A percentile compares a stretch with the other conserved stretches of the same genome.
Evolutionary conservation across 2,329 filamentous ascomycete genomes (phyloP).

Genomic region (Phyllosticta citriasiana): DNA sequence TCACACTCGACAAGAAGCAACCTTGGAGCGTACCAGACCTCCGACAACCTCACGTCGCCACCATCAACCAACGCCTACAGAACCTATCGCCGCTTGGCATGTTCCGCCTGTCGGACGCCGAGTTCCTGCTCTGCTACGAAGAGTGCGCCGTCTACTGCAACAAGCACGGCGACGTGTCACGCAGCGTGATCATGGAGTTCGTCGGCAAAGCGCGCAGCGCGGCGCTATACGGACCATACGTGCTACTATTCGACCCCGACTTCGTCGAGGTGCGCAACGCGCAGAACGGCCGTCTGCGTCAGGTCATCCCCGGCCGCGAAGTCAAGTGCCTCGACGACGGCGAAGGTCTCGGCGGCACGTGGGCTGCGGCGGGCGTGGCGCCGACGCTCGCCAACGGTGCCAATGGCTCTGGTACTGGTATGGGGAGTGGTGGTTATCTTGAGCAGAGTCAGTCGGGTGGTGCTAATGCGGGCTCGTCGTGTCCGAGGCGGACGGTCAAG

Average conservation of each 20-base stretch:
- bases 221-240: conserved; percentile 82
- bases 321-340: conserved; percentile 78
- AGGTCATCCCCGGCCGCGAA: conserved; percentile 87
- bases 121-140: conserved; percentile 89
- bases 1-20: conserved; percentile 95
- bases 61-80: conserved; percentile 74
- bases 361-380: conserved; percentile 36
- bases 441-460: conserved; percentile 38
- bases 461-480: conserved; percentile 20
- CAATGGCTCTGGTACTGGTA: conserved; percentile 15
- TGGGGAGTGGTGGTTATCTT: background rate
- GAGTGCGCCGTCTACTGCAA: conserved; percentile 97
- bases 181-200: conserved; percentile 96
- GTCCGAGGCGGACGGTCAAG: conserved; percentile 64
- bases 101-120: conserved; percentile 72
- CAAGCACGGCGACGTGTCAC: conserved; percentile 91
- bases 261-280: conserved; percentile 97
- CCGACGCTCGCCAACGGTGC: conserved; percentile 33
- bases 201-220: conserved; percentile 85
- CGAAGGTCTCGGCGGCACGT: conserved; percentile 40
- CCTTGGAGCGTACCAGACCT: conserved; percentile 89
- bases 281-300: conserved; percentile 83
- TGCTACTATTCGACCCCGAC: conserved; percentile 88
- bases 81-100: conserved; percentile 84
- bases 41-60: conserved; percentile 64